phyloP scores from a whole-genome alignment of 805 yeast genomes.

The Yarrowia phangngaensis region DNA sequence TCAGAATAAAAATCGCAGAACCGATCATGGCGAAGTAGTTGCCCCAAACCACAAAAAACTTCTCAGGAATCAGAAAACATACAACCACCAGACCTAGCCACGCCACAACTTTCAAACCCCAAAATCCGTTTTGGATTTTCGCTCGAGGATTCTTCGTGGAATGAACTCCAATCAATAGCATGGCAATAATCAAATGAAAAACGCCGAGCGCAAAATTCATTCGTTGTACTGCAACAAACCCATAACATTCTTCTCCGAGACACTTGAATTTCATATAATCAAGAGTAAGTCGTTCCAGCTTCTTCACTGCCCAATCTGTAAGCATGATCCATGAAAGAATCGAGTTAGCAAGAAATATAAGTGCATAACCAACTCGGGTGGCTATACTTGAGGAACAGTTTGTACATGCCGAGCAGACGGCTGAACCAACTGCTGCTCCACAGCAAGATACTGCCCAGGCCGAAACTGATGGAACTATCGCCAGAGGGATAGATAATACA shows the following conservation, averaged over 20 bases:
- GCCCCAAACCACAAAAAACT: slow-evolving; percentile 84
- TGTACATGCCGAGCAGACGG: slow-evolving; percentile 54
- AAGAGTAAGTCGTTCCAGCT: slow-evolving; percentile 67
- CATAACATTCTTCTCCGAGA: slow-evolving; percentile 78
- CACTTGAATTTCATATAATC: slow-evolving; percentile 70
- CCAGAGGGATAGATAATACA: slow-evolving; percentile 42
- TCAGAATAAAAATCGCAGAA: slow-evolving; percentile 78
- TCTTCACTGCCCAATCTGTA: slow-evolving; percentile 69
- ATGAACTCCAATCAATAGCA: slow-evolving; percentile 64
- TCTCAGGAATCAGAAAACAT: slow-evolving; percentile 80
- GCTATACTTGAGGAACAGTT: slow-evolving; percentile 70
- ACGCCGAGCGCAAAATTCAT: slow-evolving; percentile 82
- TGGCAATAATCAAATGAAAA: slow-evolving; percentile 69
- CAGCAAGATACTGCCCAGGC: slow-evolving; percentile 66
- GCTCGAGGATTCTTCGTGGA: slow-evolving; percentile 76
- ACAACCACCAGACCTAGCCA: slow-evolving; percentile 56
- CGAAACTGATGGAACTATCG: slow-evolving; percentile 65
- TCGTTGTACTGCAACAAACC: slow-evolving; percentile 92
- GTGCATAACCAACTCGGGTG: slow-evolving; percentile 83
- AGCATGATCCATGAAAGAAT: slow-evolving; percentile 89
- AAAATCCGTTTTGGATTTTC: slow-evolving; percentile 82
- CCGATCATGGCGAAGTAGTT: slow-evolving; percentile 81
- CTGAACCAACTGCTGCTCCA: slow-evolving; percentile 77
- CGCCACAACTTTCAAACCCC: slow-evolving; percentile 69
- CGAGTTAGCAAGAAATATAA: slow-evolving; percentile 70